Conservation (phyloP, 1,284 basidiomycete species). For the Hemileia vastatrix region DNA sequence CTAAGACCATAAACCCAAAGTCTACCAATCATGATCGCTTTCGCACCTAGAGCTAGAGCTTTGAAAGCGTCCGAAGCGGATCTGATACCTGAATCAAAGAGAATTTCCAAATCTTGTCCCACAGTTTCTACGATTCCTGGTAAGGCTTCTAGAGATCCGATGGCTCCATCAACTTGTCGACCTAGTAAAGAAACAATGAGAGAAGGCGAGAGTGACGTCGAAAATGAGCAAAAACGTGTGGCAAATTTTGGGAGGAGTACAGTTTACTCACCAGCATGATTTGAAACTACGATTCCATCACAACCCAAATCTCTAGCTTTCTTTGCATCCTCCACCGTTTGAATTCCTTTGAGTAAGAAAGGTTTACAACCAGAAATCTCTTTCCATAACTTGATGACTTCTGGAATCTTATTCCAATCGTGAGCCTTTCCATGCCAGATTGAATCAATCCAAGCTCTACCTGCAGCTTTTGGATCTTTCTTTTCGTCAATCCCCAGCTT, state of each 20-base stretch:
- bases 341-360: conserved; percentile 52
- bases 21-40: conserved; percentile 41
- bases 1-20: conserved; percentile 50
- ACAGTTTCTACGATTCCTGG: conserved; percentile 51
- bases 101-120: conserved; percentile 54
- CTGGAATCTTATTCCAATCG: conserved; percentile 53
- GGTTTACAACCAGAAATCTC: conserved; percentile 52
- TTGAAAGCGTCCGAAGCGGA: conserved; percentile 66
- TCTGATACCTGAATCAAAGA: conserved; percentile 67
- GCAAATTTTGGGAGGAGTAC: too few relatives aligned
- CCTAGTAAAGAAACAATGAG: conserved; percentile 40
- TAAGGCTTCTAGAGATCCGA: conserved; percentile 61
- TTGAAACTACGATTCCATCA: conserved; percentile 68
- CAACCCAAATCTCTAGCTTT: conserved; percentile 56
- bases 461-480: conserved; percentile 49
- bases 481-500: conserved; percentile 42
- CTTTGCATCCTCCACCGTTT: conserved; percentile 54
- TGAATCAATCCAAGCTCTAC: conserved; percentile 53
- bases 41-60: conserved; percentile 48
- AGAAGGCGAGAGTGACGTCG: too few relatives aligned
- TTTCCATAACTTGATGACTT: conserved; percentile 53
- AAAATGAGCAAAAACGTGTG: too few relatives aligned
- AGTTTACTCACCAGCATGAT: conserved; percentile 57
- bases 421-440: conserved; percentile 56
- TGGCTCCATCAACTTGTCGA: conserved; percentile 67